Evolutionary conservation across 805 yeast genomes (phyloP), one percentile per base, ranked within the genome.

Genomic region (Ogataea degrootiae): DNA sequence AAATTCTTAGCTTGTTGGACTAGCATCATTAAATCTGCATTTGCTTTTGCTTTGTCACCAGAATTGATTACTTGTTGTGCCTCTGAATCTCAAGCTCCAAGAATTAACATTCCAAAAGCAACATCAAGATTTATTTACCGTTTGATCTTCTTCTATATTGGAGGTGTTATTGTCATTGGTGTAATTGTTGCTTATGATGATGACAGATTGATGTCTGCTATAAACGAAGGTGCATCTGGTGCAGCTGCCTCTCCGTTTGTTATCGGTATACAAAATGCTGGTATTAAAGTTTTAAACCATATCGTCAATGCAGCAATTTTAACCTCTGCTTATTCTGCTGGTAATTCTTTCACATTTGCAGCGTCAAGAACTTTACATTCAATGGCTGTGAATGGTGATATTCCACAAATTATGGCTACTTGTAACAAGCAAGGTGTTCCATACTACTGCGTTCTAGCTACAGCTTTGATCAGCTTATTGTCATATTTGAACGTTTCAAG

Each of bases 231-330:
- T 52, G 42, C 63, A 7, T 52, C 66, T 2, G 78, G 81, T 52
- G 85, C 85, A 23, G 74, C 82, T 33, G 82, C 83, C 16, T 80
- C 85, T 34, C 86, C 87, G 3, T 82, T 80, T 54, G 85, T 82
- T 46, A 74, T 82, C 57, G 86, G 84, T 42, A 80, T 77, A 56
- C 75, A 74, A 66, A 76, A 72, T 58, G 85, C 83, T 5, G 83
- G 85, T 43, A 75, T 80, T 42, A 71, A 68, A 21, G 83, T 76
- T 6, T 68, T 81, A 52, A 77, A 82, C 57, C 83, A 80, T 54
- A 78, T 82, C 52, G 73, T 82, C 57, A 82, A 82, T 57, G 87
- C 77, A 11, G 77, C 75, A 44, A 78, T 82, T 54, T 67, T 82
- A 60, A 71, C 82, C 3, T 80, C 85, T 41, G 85, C 85, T 12